A percentile compares a stretch with the other conserved stretches of the same genome.
These are phyloP conservation scores for Pythium folliculosum DNA, from an alignment of 352 stramenopile genomes.

Conservation along the genomic window DNA sequence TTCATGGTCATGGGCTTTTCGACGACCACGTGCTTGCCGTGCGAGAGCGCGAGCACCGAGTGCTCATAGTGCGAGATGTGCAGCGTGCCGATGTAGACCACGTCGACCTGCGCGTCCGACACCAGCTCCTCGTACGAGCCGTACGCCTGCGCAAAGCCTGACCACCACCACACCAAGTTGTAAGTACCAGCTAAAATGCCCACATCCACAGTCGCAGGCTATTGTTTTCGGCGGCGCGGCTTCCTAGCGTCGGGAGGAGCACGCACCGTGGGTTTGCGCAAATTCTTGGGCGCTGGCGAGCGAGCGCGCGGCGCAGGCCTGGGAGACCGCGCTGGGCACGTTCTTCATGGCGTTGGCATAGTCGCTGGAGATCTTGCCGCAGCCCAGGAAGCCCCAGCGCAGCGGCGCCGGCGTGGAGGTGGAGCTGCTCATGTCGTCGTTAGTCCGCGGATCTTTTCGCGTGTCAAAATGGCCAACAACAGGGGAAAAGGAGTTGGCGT, in stretches of 20 bases:
- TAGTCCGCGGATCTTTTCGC: not conserved
- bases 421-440: conserved; percentile 9
- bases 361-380: conserved; percentile 65
- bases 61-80: conserved; percentile 85
- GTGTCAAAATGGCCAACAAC: not conserved
- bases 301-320: conserved; percentile 56
- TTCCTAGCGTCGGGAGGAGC: not conserved
- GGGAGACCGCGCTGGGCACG: conserved; percentile 30
- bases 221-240: too few species aligned
- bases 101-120: conserved; percentile 78
- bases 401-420: conserved; percentile 23
- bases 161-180: not conserved
- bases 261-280: conserved; percentile 35
- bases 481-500: too few species aligned
- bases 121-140: conserved; percentile 87
- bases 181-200: not conserved
- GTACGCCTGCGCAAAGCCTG: conserved; percentile 63
- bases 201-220: not conserved
- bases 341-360: conserved; percentile 53
- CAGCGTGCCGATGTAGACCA: conserved; percentile 93
- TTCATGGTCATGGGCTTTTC: conserved; percentile 94
- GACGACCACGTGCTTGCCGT: conserved; percentile 91
- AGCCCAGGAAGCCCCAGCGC: conserved; percentile 71
- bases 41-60: conserved; percentile 68
- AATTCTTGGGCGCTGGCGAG: conserved; percentile 50